phyloP scores from a whole-genome alignment of 2,329 filamentous ascomycete species.

The Exophiala xenobiotica region DNA sequence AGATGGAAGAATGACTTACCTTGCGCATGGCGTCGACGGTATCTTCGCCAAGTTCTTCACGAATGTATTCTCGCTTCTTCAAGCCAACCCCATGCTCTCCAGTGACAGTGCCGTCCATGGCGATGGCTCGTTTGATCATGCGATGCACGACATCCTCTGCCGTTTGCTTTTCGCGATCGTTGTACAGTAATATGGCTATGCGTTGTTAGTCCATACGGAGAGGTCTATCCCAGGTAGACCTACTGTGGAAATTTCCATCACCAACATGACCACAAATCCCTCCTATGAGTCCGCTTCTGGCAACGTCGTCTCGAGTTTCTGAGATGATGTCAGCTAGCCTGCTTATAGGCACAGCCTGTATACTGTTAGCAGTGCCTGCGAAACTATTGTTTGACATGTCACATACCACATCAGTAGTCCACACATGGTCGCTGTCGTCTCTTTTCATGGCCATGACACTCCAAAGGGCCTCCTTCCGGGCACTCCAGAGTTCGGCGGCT shows the following conservation, averaged over 20 bases:
- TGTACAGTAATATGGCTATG: conserved; percentile 61
- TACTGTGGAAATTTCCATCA: conserved; percentile 72
- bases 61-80: conserved; percentile 65
- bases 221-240: conserved; percentile 31
- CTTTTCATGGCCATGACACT: conserved; percentile 66
- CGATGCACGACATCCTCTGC: conserved; percentile 62
- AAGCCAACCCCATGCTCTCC: conserved; percentile 71
- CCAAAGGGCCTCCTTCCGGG: conserved; percentile 73
- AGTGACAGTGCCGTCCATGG: conserved; percentile 70
- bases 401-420: conserved; percentile 70
- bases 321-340: conserved; percentile 71
- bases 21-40: conserved; percentile 66
- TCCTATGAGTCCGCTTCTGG: conserved; percentile 60
- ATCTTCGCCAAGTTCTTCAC: conserved; percentile 60
- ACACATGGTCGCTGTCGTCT: conserved; percentile 61
- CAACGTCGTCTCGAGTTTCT: conserved; percentile 65
- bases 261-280: conserved; percentile 72
- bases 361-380: not conserved
- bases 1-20: conserved; percentile 40
- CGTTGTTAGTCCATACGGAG: conserved; percentile 6
- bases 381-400: not conserved
- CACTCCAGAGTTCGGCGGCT: conserved; percentile 70
- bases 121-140: conserved; percentile 69
- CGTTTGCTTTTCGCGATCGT: conserved; percentile 55
- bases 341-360: conserved; percentile 67